Base-by-base conservation (phyloP, 768 basidiomycete species). In the Mycena floridula region DNA sequence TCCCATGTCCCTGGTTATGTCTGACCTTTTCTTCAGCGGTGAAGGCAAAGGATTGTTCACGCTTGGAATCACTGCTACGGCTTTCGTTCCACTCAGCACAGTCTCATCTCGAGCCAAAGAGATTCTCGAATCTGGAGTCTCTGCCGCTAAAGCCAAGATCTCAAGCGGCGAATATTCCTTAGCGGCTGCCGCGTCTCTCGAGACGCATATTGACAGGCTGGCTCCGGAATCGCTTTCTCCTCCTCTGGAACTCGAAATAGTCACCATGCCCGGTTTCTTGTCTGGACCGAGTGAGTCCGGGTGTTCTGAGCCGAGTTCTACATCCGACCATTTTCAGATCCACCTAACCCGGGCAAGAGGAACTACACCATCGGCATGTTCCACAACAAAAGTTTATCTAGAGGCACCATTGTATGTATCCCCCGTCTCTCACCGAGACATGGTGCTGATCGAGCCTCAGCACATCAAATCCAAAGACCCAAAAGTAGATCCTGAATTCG, bases 381-480 rank as follows among this genome's bases (percentile, higher is more conserved):
- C 1, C 49, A 64, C n/a, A 72, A 73, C 44, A 69, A 77, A 38
- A 64, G 63, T 2, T 65, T 75, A 48, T 74, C 71, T 8, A 58
- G 75, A 11, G 77, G 78, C 1, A 64, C 70, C 0, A 70, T 79
- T 45, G 74, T 74, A 42, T 26, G 70, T 59, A 6, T n/a, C n/a
- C n/a, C n/a, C n/a, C n/a, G n/a, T n/a, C n/a, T n/a, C n/a, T n/a
- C n/a, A n/a, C n/a, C n/a, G n/a, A n/a, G n/a, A n/a, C n/a, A n/a
- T n/a, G n/a, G n/a, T n/a, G n/a, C n/a, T n/a, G n/a, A n/a, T 32
- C 16, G 11, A 32, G 11, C 28, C 28, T 32, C 42, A 55, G 60
- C 69, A 70, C 37, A 53, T 54, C 16, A 54, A 40, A 25, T 63
- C 57, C 20, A 52, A 50, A 16, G 61, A 72, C 46, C 66, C 69